These are phyloP conservation scores for Climacium dendroides DNA, from an alignment of 225 moss, liverwort and hornwort genomes.

Conservation along the genomic window DNA sequence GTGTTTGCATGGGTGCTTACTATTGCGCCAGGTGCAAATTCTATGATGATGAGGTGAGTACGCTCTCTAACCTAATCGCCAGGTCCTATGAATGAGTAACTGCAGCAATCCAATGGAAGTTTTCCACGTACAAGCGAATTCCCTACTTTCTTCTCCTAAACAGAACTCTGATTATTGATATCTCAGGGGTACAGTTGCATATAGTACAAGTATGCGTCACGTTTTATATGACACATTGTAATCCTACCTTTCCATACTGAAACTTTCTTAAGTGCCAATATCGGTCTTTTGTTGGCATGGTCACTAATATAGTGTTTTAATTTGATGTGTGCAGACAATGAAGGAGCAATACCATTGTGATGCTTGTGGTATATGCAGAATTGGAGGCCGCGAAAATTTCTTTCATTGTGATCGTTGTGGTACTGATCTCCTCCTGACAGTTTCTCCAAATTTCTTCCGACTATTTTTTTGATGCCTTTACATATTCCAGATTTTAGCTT, in stretches of 20 bases:
- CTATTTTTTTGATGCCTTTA: neutral
- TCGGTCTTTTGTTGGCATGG: neutral
- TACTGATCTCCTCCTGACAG: neutral
- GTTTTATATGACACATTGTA: neutral
- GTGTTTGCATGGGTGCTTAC: slow-evolving; percentile 89
- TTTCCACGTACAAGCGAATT: neutral
- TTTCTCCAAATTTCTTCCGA: neutral
- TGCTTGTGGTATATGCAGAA: slow-evolving; percentile 91
- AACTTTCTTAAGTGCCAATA: neutral
- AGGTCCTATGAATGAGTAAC: neutral
- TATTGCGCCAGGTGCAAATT: slow-evolving; percentile 78
- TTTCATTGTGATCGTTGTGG: slow-evolving; percentile 73
- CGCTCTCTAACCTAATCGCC: neutral
- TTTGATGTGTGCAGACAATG: slow-evolving; percentile 24
- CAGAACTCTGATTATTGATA: neutral
- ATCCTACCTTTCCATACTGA: neutral
- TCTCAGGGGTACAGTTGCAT: neutral
- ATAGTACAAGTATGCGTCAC: neutral
- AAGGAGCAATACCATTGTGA: slow-evolving; percentile 92
- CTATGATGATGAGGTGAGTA: slow-evolving; percentile 73
- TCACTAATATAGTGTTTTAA: neutral
- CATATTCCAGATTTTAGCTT: neutral
- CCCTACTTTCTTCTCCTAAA: neutral
- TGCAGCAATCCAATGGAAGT: neutral
- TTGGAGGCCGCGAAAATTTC: slow-evolving; percentile 82